phyloP scores from a whole-genome alignment of 1,139 yeast species.

The Yamadazyma triangularis region DNA sequence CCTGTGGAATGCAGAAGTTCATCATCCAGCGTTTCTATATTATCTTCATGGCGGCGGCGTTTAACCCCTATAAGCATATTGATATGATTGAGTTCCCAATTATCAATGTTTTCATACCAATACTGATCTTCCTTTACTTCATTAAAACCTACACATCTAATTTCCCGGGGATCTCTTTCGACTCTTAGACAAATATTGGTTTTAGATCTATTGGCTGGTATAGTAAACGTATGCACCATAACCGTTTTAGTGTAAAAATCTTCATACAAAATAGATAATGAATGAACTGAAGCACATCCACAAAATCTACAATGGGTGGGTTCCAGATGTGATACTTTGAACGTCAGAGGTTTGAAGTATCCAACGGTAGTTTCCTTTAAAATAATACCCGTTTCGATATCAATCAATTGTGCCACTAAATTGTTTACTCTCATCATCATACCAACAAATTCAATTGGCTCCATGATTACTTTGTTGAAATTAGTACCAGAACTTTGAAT shows the following conservation, averaged over 20 bases:
- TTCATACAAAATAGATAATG: constrained; percentile 69
- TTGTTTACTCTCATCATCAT: constrained; percentile 59
- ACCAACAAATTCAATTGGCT: constrained; percentile 48
- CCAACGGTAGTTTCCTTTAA: constrained; percentile 55
- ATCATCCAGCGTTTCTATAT: constrained; percentile 4
- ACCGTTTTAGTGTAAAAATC: constrained; percentile 54
- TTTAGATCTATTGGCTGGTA: constrained; percentile 66
- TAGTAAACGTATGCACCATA: constrained; percentile 67
- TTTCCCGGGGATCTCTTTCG: constrained; percentile 89
- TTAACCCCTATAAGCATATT: constrained; percentile 75
- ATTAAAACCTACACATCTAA: constrained; percentile 81
- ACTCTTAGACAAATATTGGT: constrained; percentile 80
- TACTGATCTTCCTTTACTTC: constrained; percentile 67
- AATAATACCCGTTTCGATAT: constrained; percentile 72
- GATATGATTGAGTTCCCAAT: constrained; percentile 76
- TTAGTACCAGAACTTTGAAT: constrained; percentile 1
- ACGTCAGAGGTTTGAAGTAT: constrained; percentile 54
- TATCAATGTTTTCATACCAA: constrained; percentile 61
- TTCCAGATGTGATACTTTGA: constrained; percentile 72
- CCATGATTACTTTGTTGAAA: constrained; percentile 12
- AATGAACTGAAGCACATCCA: constrained; percentile 78
- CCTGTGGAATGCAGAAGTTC: background rate
- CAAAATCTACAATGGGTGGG: constrained; percentile 89
- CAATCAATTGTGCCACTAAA: constrained; percentile 59
- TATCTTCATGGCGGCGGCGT: constrained; percentile 15